Evolutionary conservation across 83 land plant species (phyloP).

Genomic region (Picea abies): DNA sequence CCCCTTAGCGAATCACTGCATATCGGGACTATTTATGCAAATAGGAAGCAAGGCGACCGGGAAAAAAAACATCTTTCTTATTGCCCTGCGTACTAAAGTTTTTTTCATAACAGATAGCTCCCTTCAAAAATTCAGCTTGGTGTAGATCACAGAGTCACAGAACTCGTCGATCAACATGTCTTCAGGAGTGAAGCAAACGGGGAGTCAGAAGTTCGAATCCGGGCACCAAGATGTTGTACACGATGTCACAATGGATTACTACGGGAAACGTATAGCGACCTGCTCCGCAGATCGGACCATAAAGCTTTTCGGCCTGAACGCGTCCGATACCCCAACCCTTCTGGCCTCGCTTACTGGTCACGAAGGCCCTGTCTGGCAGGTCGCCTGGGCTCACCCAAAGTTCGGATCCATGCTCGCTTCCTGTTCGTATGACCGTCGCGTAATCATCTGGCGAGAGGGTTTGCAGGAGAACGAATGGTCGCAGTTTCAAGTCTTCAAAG

Average conservation of each 20-base stretch:
- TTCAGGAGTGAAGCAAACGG: constrained; percentile 31
- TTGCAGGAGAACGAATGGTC: constrained; percentile 67
- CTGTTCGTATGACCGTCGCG: constrained; percentile 86
- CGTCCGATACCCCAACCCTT: constrained; percentile 29
- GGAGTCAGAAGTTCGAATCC: constrained; percentile 64
- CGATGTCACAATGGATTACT: constrained; percentile 86
- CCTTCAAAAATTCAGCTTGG: too few relatives aligned
- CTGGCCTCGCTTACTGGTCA: constrained; percentile 81
- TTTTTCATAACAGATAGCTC: too few relatives aligned
- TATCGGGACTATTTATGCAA: too few relatives aligned
- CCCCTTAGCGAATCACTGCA: too few relatives aligned
- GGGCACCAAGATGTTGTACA: constrained; percentile 93
- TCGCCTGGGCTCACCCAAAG: constrained; percentile 93
- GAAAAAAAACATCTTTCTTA: too few relatives aligned
- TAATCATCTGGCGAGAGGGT: constrained; percentile 84
- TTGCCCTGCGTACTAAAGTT: too few relatives aligned
- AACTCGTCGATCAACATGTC: background rate
- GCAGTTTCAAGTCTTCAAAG: constrained; percentile 76
- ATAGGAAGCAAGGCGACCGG: too few relatives aligned
- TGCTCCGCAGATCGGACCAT: constrained; percentile 84
- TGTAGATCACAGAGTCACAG: too few relatives aligned
- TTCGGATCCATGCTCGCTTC: constrained; percentile 87
- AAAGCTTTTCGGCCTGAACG: constrained; percentile 61
- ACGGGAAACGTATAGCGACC: constrained; percentile 91
- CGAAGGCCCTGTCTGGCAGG: constrained; percentile 91